Base-by-base conservation (phyloP, 83 land plant species). In the Thuja plicata region DNA sequence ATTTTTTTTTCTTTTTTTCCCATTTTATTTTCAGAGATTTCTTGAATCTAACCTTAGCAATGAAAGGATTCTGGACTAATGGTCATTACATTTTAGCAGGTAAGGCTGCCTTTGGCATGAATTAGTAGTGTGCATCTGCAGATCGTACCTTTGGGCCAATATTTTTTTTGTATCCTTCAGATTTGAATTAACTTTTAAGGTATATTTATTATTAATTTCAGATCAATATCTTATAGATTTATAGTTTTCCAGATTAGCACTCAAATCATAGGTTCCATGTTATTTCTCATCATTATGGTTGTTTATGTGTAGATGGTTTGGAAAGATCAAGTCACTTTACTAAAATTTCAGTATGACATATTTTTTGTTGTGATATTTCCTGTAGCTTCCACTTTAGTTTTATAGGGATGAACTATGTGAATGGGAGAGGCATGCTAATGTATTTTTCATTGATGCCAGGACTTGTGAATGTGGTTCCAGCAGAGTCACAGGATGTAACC, bases 401-500 rank as follows among this genome's bases (percentile, higher is more conserved):
- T 54, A 54, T 54, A 16, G 57, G 57, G 57, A 54, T 54, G 3
- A 15, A 54, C 17, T 9, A 70, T 27, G 10, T 70, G n/a, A 41
- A 40, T 41, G 2, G 24, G 82, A 41, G 84, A 80, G 50, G 8
- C 54, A n/a, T 46, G 85, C 35, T 83, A 27, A 41, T 27, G 34
- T 83, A 24, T 83, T 83, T 80, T 48, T 34, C 15, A 12, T 27
- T 83, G 35, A n/a, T 83, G 85, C 34, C 85, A 83, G 85, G 43
- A 83, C 27, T 13, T 83, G 55, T 83, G 85, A 83, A n/a, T n/a
- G 85, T 13, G 52, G 48, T 80, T 43, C 27, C 12, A 19, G 46
- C 41, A 24, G 54, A 83, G n/a, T 83, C 32, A n/a, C 34, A 83
- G 37, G 34, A 46, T 27, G 30, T 30, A 32, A 19, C 54, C 34